Evolutionary conservation across 352 stramenopile genomes (phyloP).

Genomic region (Phytophthora brassicae): DNA sequence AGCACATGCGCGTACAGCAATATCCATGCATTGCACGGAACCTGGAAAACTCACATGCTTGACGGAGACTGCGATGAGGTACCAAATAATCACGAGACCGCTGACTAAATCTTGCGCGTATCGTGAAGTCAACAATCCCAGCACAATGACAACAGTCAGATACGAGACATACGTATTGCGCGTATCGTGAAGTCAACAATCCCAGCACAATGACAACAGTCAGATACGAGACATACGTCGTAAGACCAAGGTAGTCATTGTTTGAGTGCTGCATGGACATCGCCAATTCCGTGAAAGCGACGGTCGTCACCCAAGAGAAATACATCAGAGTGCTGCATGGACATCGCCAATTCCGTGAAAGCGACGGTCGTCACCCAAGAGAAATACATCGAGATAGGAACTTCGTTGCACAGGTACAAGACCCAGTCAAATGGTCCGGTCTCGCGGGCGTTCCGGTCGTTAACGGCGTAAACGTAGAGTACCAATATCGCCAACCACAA

Average conservation of each 20-base stretch:
- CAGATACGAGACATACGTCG: constrained; percentile 68
- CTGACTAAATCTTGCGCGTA: constrained; percentile 68
- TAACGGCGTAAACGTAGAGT: constrained; percentile 81
- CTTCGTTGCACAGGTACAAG: constrained; percentile 73
- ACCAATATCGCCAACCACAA: constrained; percentile 75
- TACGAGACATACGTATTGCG: constrained; percentile 74
- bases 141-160: constrained; percentile 57
- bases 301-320: constrained; percentile 72
- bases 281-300: constrained; percentile 64
- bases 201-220: constrained; percentile 60
- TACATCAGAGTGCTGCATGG: constrained; percentile 67
- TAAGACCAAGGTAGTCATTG: constrained; percentile 50
- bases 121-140: constrained; percentile 56
- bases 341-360: constrained; percentile 69
- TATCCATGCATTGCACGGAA: constrained; percentile 50
- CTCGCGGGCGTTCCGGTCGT: constrained; percentile 59
- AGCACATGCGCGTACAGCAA: constrained; percentile 61
- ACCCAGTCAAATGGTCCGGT: constrained; percentile 57
- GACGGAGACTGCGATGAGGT: constrained; percentile 59
- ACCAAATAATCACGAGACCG: constrained; percentile 70
- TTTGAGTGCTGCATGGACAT: constrained; percentile 67
- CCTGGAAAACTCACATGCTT: constrained; percentile 52
- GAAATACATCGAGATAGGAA: constrained; percentile 80
- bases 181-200: constrained; percentile 61
- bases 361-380: constrained; percentile 71